Evolutionary conservation across 106 monocot genomes (phyloP).

Genomic region (Gastrodia elata): DNA sequence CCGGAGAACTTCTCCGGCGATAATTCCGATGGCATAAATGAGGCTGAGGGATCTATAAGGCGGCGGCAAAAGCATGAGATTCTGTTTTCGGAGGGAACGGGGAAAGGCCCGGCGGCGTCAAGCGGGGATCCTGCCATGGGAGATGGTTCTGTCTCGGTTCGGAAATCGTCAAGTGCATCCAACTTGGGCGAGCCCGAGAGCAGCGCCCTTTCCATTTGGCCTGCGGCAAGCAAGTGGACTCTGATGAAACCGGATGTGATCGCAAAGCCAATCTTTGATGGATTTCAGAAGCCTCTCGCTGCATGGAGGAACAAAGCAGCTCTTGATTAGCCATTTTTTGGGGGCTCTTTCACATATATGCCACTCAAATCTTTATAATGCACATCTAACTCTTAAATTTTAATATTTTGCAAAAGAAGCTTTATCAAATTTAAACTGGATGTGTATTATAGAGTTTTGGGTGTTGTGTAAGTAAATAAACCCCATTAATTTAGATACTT

Average conservation of each 20-base stretch:
- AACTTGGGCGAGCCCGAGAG: conserved; percentile 43
- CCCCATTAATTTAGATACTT: too few species aligned
- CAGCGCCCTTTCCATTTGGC: conserved; percentile 10
- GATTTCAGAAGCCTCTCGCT: conserved; percentile 33
- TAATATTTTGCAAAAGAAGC: too few species aligned
- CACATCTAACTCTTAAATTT: too few species aligned
- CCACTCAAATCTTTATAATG: too few species aligned
- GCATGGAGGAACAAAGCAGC: conserved; percentile 57
- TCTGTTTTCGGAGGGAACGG: conserved; percentile 34
- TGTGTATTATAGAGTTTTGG: too few species aligned
- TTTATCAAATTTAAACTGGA: too few species aligned
- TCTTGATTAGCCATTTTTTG: conserved; percentile 32
- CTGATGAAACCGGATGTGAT: conserved; percentile 2
- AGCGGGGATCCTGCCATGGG: conserved; percentile 20
- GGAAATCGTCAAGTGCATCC: background rate
- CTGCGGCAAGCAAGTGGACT: conserved; percentile 31
- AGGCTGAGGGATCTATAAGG: conserved; percentile 24
- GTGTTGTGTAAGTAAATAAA: too few species aligned
- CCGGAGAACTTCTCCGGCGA: conserved; percentile 13
- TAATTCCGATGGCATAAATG: background rate
- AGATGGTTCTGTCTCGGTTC: conserved; percentile 25
- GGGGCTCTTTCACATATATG: too few species aligned
- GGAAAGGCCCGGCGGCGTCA: conserved; percentile 33
- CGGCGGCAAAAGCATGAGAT: conserved; percentile 39
- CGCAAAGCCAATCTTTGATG: conserved; percentile 44